Percentiles rank a stretch among this genome's conserved stretches.
Evolutionary conservation across 345 rosid genomes (phyloP).

Genomic region (Camelina hispida): DNA sequence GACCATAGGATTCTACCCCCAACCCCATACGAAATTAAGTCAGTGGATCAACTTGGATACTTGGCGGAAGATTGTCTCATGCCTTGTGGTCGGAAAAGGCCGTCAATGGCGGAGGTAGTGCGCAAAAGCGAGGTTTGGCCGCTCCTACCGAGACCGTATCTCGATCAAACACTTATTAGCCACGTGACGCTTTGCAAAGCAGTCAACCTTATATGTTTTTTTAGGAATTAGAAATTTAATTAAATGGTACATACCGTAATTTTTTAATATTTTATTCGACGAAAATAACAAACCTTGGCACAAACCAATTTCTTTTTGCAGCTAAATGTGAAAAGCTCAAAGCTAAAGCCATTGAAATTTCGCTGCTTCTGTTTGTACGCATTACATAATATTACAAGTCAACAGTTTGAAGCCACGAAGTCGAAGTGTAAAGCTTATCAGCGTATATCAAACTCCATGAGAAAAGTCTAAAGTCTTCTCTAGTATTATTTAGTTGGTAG

Average conservation of each 20-base stretch:
- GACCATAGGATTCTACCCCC: conserved; percentile 73
- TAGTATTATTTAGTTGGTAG: conserved; percentile 5
- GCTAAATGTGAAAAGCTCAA: conserved; percentile 26
- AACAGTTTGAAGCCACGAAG: not conserved
- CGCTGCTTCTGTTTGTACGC: conserved; percentile 1
- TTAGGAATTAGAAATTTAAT: conserved; percentile 1
- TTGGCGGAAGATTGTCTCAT: conserved; percentile 68
- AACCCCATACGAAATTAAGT: conserved; percentile 75
- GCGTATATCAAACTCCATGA: conserved; percentile 7
- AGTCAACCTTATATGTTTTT: not conserved
- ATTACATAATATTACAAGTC: conserved; percentile 25
- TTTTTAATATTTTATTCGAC: not conserved
- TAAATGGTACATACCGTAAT: not conserved
- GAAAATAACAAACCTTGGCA: too few relatives aligned
- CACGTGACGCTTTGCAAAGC: not conserved
- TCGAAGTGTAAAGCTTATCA: not conserved
- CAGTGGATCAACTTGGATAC: conserved; percentile 61
- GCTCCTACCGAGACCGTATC: conserved; percentile 49
- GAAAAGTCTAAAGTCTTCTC: conserved; percentile 21
- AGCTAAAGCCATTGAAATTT: conserved; percentile 15
- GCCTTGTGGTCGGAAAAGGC: conserved; percentile 59
- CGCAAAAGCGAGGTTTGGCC: conserved; percentile 55
- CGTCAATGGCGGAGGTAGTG: conserved; percentile 65
- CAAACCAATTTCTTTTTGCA: not conserved
- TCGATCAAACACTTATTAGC: conserved; percentile 44